These are phyloP conservation scores for Dispira parvispora DNA, from an alignment of 192 early-diverging fungal species.

Conservation along the genomic window DNA sequence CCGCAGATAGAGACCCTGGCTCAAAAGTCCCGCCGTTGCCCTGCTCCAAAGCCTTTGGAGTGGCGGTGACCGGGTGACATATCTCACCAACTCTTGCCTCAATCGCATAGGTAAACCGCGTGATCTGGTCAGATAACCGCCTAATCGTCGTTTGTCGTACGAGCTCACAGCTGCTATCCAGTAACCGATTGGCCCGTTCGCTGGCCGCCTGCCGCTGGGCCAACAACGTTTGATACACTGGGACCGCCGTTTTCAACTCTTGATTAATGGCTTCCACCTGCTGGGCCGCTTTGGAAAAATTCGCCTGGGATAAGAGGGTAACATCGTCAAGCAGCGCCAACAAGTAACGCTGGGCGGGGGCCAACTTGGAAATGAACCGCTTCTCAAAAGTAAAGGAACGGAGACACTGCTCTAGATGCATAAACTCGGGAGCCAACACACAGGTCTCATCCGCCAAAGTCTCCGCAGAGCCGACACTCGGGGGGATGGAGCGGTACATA, in stretches of 20 bases:
- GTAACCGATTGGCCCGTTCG: slow-evolving; percentile 38
- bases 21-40: not conserved
- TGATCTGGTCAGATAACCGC: slow-evolving; percentile 13
- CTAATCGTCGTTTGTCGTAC: slow-evolving; percentile 29
- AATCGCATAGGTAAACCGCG: not conserved
- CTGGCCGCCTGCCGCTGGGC: slow-evolving; percentile 50
- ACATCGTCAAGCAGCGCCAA: slow-evolving; percentile 74
- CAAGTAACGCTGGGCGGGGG: slow-evolving; percentile 84
- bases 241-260: slow-evolving; percentile 43
- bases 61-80: not conserved
- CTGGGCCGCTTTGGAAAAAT: slow-evolving; percentile 37
- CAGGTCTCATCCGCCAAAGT: slow-evolving; percentile 18
- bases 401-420: slow-evolving; percentile 66
- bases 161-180: slow-evolving; percentile 37
- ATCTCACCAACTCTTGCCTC: not conserved
- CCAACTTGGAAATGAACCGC: slow-evolving; percentile 81
- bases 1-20: not conserved
- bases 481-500: not conserved
- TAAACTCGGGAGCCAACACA: slow-evolving; percentile 37
- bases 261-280: slow-evolving; percentile 42
- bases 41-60: not conserved
- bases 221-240: slow-evolving; percentile 60
- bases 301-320: slow-evolving; percentile 49
- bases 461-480: not conserved
- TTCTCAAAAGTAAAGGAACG: slow-evolving; percentile 91